A percentile compares a stretch with the other conserved stretches of the same genome.
Conservation (phyloP, 177 flowering plant species). For the Vitis hybrid region DNA sequence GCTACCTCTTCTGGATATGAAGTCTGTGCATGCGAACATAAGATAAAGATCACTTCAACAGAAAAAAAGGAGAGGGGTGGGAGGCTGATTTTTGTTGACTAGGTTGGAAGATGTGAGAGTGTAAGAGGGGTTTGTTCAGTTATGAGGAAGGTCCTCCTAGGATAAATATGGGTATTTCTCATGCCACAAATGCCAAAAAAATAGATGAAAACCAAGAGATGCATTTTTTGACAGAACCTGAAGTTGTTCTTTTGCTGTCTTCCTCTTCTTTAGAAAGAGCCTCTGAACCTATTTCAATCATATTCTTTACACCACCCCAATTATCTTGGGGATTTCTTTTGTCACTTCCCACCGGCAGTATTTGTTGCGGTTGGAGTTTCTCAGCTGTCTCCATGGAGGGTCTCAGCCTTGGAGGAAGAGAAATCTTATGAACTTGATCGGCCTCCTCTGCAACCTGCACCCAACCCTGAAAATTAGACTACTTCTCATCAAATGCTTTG, state of each 20-base stretch:
- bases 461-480: neutral
- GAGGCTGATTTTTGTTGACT: too few relatives aligned
- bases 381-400: neutral
- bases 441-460: conserved; percentile 22
- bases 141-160: neutral
- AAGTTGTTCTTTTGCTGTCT: neutral
- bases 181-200: neutral
- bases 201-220: neutral
- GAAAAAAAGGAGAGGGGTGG: too few relatives aligned
- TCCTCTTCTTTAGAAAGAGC: conserved; percentile 6
- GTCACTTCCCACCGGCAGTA: too few relatives aligned
- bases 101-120: too few relatives aligned
- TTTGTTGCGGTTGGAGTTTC: neutral
- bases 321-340: neutral
- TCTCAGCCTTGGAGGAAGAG: conserved; percentile 4
- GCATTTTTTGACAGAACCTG: conserved; percentile 5
- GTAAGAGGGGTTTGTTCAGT: neutral
- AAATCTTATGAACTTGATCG: neutral
- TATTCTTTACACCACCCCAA: conserved; percentile 15
- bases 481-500: neutral
- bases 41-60: too few relatives aligned
- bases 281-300: conserved; percentile 7
- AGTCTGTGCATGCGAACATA: too few relatives aligned
- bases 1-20: too few relatives aligned
- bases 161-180: neutral